phyloP scores from a whole-genome alignment of 78 protist species.

The Trichosphaerium sp. region DNA sequence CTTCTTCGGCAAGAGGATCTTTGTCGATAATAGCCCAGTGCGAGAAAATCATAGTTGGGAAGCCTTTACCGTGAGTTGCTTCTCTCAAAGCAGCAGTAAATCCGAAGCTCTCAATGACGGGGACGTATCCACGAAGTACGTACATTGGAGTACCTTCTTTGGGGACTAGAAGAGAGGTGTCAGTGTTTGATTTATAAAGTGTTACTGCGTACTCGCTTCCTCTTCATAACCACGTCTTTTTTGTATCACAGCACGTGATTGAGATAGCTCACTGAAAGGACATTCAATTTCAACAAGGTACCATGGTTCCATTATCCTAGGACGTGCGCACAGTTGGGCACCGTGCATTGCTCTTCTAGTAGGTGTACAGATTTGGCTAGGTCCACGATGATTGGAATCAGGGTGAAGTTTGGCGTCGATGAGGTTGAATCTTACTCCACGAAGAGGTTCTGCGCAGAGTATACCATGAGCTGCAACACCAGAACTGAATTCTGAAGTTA shows the following conservation, averaged over 20 bases:
- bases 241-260: too few species aligned
- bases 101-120: constrained; percentile 87
- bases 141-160: constrained; percentile 13
- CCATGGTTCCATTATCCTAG: constrained; percentile 53
- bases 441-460: constrained; percentile 42
- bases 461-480: constrained; percentile 26
- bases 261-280: too few species aligned
- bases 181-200: too few species aligned
- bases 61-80: constrained; percentile 82
- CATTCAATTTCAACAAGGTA: constrained; percentile 30
- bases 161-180: too few species aligned
- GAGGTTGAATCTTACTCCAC: constrained; percentile 51
- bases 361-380: constrained; percentile 42
- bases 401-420: constrained; percentile 41
- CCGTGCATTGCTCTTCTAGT: constrained; percentile 33
- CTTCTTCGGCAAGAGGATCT: constrained; percentile 15
- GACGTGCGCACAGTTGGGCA: constrained; percentile 21
- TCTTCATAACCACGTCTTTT: too few species aligned
- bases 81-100: constrained; percentile 66
- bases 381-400: constrained; percentile 63
- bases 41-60: constrained; percentile 74
- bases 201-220: too few species aligned
- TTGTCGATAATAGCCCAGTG: constrained; percentile 69
- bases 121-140: constrained; percentile 64
- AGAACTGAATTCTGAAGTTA: constrained; percentile 39